Percentiles rank a stretch among this genome's conserved stretches.
These are phyloP conservation scores for Penicillium manginii DNA, from an alignment of 495 filamentous ascomycete species.

Conservation along the genomic window DNA sequence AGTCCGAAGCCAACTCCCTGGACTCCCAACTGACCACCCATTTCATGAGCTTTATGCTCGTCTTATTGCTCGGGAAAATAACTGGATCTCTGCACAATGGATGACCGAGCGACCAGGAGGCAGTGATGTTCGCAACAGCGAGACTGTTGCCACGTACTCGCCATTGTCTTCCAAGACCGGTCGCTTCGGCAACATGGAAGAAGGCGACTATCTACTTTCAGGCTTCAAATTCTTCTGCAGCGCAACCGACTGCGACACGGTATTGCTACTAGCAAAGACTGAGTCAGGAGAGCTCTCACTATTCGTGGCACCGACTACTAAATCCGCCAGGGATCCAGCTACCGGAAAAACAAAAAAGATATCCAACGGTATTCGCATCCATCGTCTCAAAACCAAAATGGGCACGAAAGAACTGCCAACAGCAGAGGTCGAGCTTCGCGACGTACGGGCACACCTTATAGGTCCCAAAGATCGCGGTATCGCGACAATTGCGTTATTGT, in stretches of 20 bases:
- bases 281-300: conserved; percentile 54
- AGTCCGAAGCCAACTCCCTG: conserved; percentile 53
- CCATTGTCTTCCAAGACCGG: conserved; percentile 19
- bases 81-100: conserved; percentile 80
- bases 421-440: conserved; percentile 66
- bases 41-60: conserved; percentile 53
- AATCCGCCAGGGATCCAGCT: conserved; percentile 28
- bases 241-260: conserved; percentile 69
- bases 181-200: conserved; percentile 23
- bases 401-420: conserved; percentile 72
- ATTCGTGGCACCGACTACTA: conserved; percentile 66
- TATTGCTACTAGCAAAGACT: conserved; percentile 66
- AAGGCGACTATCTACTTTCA: conserved; percentile 46
- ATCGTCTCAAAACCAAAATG: conserved; percentile 70
- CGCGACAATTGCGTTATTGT: conserved; percentile 61
- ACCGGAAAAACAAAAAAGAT: conserved; percentile 22
- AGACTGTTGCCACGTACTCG: conserved; percentile 58
- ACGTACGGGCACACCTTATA: conserved; percentile 64
- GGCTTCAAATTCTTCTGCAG: conserved; percentile 80
- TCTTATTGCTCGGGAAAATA: conserved; percentile 60
- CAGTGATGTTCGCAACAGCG: conserved; percentile 69
- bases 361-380: conserved; percentile 68
- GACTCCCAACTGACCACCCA: conserved; percentile 36
- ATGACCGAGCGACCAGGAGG: conserved; percentile 78
- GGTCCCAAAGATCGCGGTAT: conserved; percentile 64